phyloP scores from a whole-genome alignment of 2,329 filamentous ascomycete genomes.

The Trichoderma sp. region DNA sequence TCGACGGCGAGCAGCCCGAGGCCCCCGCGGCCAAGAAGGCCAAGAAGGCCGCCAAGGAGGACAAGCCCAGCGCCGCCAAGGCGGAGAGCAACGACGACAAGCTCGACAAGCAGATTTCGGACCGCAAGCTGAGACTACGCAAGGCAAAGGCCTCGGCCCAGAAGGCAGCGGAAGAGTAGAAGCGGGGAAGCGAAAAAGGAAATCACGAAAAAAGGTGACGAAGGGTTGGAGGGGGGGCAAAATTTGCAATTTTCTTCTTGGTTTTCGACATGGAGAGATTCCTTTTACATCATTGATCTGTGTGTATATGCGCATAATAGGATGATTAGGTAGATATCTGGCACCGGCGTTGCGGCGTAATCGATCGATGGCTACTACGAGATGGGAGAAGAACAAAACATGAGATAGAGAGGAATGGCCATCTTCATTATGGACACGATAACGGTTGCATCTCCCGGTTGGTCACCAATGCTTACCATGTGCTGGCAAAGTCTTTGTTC shows the following conservation, averaged over 20 bases:
- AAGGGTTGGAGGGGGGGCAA: not conserved
- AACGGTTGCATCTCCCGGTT: not conserved
- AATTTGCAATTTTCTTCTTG: not conserved
- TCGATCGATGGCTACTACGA: conserved; percentile 28
- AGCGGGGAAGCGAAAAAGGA: not conserved
- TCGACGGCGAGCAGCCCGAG: conserved; percentile 50
- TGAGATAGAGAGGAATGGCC: conserved; percentile 28
- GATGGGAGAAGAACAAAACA: conserved; percentile 28
- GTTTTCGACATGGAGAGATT: not conserved
- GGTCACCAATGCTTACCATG: not conserved
- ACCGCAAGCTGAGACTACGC: conserved; percentile 59
- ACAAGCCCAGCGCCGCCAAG: conserved; percentile 35
- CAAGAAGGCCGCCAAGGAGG: conserved; percentile 36
- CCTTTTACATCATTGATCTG: conserved; percentile 17
- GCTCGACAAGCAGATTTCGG: conserved; percentile 61
- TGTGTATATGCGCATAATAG: conserved; percentile 27
- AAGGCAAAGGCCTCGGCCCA: conserved; percentile 62
- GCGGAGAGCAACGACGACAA: conserved; percentile 54
- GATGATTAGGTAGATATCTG: conserved; percentile 30
- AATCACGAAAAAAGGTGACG: not conserved
- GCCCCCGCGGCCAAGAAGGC: conserved; percentile 46
- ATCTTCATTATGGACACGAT: conserved; percentile 10
- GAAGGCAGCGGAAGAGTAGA: conserved; percentile 50
- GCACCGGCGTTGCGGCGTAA: conserved; percentile 42
- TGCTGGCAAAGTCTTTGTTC: no score